A percentile compares a stretch with the other conserved stretches of the same genome.
Evolutionary conservation across 495 filamentous ascomycete species (phyloP).

Genomic region (Aspergillus avenaceus): DNA sequence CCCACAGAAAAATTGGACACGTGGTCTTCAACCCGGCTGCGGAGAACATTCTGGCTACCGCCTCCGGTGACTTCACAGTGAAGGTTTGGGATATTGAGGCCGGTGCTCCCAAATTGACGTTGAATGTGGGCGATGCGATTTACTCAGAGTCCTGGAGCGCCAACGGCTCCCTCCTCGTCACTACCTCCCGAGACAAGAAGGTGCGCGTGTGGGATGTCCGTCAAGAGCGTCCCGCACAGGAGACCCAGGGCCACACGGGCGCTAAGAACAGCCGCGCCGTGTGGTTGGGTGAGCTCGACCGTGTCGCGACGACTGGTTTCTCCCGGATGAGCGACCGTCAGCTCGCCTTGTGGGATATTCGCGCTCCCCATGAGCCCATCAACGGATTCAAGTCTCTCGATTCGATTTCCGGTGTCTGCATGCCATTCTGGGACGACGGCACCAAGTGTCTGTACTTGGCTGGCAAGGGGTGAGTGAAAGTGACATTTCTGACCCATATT

Average conservation of each 20-base stretch:
- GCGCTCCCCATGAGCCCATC: constrained; percentile 72
- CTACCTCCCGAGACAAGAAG: constrained; percentile 97
- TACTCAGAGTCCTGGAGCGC: constrained; percentile 96
- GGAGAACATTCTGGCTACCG: constrained; percentile 90
- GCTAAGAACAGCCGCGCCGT: constrained; percentile 96
- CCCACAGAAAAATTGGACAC: constrained; percentile 83
- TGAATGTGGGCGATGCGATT: constrained; percentile 86
- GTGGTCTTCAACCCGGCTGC: constrained; percentile 97
- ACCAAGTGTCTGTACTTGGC: constrained; percentile 91
- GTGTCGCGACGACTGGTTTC: constrained; percentile 94
- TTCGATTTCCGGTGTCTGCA: constrained; percentile 94
- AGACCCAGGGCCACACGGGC: constrained; percentile 79
- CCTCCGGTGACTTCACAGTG: constrained; percentile 91
- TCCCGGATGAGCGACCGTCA: constrained; percentile 97
- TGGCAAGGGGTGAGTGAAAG: constrained; percentile 79
- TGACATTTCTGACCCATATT: background rate
- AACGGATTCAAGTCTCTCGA: constrained; percentile 85
- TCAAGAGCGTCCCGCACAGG: constrained; percentile 83
- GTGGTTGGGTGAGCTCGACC: constrained; percentile 94
- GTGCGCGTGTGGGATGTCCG: constrained; percentile 94
- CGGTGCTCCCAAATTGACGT: constrained; percentile 63
- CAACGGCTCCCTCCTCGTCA: constrained; percentile 82
- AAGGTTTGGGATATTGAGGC: constrained; percentile 94
- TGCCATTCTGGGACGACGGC: constrained; percentile 99
- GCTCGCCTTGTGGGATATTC: constrained; percentile 91